Evolutionary conservation across 176 grass and related monocot species (phyloP).

Genomic region (Bromus sterilis): DNA sequence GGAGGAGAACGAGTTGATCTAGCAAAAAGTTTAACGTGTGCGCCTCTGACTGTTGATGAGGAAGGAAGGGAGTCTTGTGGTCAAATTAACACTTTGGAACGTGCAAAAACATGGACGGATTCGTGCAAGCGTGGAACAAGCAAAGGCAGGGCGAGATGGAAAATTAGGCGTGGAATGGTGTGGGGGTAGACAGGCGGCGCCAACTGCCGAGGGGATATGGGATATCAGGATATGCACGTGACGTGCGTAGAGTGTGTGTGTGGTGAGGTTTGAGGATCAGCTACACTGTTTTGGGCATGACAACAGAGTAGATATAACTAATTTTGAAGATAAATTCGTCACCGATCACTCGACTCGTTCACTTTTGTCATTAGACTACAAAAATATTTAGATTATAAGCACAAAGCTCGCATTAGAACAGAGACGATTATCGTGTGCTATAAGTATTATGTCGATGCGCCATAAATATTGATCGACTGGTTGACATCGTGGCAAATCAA

Average conservation of each 20-base stretch:
- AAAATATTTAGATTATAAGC: too few relatives aligned
- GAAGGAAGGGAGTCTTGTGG: background rate
- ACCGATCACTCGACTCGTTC: too few relatives aligned
- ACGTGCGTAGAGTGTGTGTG: background rate
- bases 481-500: too few relatives aligned
- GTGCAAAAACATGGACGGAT: background rate
- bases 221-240: background rate
- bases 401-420: too few relatives aligned
- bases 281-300: too few relatives aligned
- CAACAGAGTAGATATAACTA: too few relatives aligned
- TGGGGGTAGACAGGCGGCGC: background rate
- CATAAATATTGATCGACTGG: too few relatives aligned
- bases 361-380: too few relatives aligned
- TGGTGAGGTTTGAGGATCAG: background rate
- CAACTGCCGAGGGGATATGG: background rate
- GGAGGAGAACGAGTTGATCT: background rate
- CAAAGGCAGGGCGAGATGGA: constrained; percentile 1
- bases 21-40: background rate
- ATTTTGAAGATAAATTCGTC: too few relatives aligned
- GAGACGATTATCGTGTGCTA: too few relatives aligned
- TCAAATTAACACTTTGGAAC: background rate
- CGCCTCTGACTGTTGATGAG: background rate
- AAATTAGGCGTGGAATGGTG: constrained; percentile 22
- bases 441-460: too few relatives aligned
- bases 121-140: background rate